Evolutionary conservation across 2,329 filamentous ascomycete genomes (phyloP).

Genomic region (Cryphonectria carpinicola): DNA sequence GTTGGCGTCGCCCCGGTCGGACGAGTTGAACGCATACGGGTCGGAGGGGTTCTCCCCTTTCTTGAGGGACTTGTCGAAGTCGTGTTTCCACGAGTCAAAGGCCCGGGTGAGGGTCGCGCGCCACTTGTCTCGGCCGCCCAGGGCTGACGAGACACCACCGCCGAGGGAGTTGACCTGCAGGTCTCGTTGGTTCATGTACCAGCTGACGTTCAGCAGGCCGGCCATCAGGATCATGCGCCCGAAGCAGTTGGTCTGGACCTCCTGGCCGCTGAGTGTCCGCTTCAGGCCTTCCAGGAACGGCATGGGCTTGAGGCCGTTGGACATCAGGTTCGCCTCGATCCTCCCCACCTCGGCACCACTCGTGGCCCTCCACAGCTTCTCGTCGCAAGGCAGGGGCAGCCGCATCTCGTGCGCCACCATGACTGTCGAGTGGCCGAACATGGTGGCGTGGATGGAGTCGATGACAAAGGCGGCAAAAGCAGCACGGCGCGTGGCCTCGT

Average conservation of each 20-base stretch:
- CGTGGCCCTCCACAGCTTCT: slow-evolving; percentile 87
- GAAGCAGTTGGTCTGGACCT: slow-evolving; percentile 89
- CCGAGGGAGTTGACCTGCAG: slow-evolving; percentile 87
- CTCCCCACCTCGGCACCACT: slow-evolving; percentile 85
- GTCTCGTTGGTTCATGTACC: slow-evolving; percentile 97
- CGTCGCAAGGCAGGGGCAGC: slow-evolving; percentile 88
- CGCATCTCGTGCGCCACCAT: slow-evolving; percentile 98
- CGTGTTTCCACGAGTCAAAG: slow-evolving; percentile 90
- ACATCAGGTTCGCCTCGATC: slow-evolving; percentile 78
- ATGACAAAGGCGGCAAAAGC: slow-evolving; percentile 95
- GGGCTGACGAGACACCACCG: slow-evolving; percentile 70
- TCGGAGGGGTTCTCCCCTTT: slow-evolving; percentile 56
- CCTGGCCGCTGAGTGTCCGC: slow-evolving; percentile 81
- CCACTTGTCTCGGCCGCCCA: slow-evolving; percentile 92
- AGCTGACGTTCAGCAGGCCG: slow-evolving; percentile 88
- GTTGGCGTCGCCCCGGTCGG: slow-evolving; percentile 65
- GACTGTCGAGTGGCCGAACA: slow-evolving; percentile 96
- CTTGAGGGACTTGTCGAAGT: slow-evolving; percentile 84
- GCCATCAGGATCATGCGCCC: slow-evolving; percentile 94
- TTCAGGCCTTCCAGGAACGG: slow-evolving; percentile 92
- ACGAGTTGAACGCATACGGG: slow-evolving; percentile 55
- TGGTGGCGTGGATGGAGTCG: slow-evolving; percentile 93
- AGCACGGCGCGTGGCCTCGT: slow-evolving; percentile 85
- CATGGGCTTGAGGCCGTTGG: slow-evolving; percentile 80
- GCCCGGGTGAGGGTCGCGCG: slow-evolving; percentile 80